A percentile compares a stretch with the other conserved stretches of the same genome.
These are phyloP conservation scores for Tetratostichococcus sp. DNA, from an alignment of 139 green algal genomes.

Conservation along the genomic window DNA sequence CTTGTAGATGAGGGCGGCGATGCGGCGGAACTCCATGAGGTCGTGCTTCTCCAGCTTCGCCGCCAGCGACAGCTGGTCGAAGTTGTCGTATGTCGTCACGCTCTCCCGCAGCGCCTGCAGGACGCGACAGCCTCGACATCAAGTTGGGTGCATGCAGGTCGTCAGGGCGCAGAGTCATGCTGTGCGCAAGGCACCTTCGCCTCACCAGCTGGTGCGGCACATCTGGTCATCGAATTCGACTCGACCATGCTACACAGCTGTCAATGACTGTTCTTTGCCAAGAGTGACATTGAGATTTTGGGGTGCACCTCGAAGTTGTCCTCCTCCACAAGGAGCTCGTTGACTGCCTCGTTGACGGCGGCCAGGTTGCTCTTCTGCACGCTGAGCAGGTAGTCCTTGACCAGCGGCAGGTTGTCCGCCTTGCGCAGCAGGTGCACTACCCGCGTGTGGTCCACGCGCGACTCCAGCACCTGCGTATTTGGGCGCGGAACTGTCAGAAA, in stretches of 20 bases:
- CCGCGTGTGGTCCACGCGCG: slow-evolving; percentile 87
- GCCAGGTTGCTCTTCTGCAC: slow-evolving; percentile 89
- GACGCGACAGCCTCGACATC: no score
- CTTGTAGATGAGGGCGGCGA: slow-evolving; percentile 91
- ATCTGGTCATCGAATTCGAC: no score
- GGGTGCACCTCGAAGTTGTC: slow-evolving; percentile 79
- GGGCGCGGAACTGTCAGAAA: neutral
- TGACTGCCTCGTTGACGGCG: slow-evolving; percentile 91
- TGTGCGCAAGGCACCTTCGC: no score
- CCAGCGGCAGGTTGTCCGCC: slow-evolving; percentile 81
- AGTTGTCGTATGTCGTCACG: slow-evolving; percentile 96
- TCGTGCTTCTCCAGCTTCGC: slow-evolving; percentile 88
- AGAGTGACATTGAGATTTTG: no score
- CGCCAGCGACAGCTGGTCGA: slow-evolving; percentile 80
- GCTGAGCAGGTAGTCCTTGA: slow-evolving; percentile 92
- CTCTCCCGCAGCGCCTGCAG: slow-evolving; percentile 49
- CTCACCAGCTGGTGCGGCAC: no score
- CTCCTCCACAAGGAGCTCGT: slow-evolving; percentile 94
- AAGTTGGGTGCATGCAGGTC: no score
- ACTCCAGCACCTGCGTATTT: slow-evolving; percentile 66
- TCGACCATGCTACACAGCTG: no score
- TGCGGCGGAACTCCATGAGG: slow-evolving; percentile 93
- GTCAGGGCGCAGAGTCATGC: no score
- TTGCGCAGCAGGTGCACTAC: slow-evolving; percentile 91
- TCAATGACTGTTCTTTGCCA: no score